Conservation (phyloP, 1,284 basidiomycete species). For the Heterobasidion irregulare region DNA sequence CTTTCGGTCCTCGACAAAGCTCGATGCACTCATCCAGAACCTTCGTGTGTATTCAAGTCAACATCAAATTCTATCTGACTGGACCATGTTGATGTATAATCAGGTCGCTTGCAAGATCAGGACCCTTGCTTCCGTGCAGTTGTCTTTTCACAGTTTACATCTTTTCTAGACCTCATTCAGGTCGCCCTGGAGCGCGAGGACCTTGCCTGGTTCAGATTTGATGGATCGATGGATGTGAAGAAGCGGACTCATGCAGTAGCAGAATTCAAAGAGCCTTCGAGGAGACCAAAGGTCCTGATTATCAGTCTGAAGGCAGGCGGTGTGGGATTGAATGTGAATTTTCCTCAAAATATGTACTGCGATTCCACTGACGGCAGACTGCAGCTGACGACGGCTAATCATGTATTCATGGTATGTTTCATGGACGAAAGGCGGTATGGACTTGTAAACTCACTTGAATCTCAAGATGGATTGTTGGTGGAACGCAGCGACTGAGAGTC, state of each 20-base stretch:
- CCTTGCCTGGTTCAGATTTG: constrained; percentile 78
- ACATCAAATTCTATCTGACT: neutral
- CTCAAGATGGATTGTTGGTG: constrained; percentile 92
- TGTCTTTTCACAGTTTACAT: constrained; percentile 85
- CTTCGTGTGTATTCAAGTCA: constrained; percentile 38
- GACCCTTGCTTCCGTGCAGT: constrained; percentile 80
- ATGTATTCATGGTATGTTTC: constrained; percentile 73
- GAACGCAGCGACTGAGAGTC: constrained; percentile 86
- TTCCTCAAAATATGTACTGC: constrained; percentile 1
- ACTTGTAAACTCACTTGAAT: neutral
- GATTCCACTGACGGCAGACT: neutral
- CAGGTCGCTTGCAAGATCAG: constrained; percentile 55
- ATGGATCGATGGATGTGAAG: constrained; percentile 89
- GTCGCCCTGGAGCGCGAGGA: constrained; percentile 67
- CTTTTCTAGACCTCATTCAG: constrained; percentile 80
- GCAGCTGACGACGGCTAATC: constrained; percentile 67
- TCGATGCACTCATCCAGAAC: constrained; percentile 65
- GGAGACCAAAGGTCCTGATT: constrained; percentile 73
- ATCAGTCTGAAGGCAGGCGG: constrained; percentile 93
- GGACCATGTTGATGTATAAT: neutral
- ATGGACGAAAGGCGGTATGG: constrained; percentile 11
- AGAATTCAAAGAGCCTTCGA: constrained; percentile 61
- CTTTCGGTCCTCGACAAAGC: constrained; percentile 83
- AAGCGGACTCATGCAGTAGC: constrained; percentile 72
- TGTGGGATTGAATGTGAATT: constrained; percentile 76